Evolutionary conservation across 2,329 filamentous ascomycete genomes (phyloP), one percentile per base, ranked within the genome.

Genomic region (Harringtonia aguacate): DNA sequence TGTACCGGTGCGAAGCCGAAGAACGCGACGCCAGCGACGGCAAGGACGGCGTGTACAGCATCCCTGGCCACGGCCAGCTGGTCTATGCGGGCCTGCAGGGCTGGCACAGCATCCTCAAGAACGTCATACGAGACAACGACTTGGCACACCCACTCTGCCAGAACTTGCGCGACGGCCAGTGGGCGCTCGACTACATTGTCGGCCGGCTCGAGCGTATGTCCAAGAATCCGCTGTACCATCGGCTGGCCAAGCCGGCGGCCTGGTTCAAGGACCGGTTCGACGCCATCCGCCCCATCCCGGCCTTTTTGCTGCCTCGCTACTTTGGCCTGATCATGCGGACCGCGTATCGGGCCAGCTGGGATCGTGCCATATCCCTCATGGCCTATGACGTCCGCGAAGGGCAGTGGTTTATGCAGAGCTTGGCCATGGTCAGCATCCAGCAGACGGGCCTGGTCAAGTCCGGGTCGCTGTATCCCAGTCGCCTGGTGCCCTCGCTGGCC

Each of bases 1-100:
- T 98, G 34, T 98, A 97, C 63, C 79, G 87, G 47, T 94, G 86
- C 52, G 89, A 97, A 48, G 79, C 87, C 4, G 92, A 98, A 61
- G 94, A 79, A 62, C 76, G 78, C 39, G 87, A 92, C 53, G 78
- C 76, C 8, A 95, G 84, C 50, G 75, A 73, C 41, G 86, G 87
- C 4, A 73, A 76, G 47, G 86, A 95, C 58, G 90, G 92, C n/a
- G 81, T 81, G 9, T 98, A 97, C 64, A 76, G 81, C 42, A 83
- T 98, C 50, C 92, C 92, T 2, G 81, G 81, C 1, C 71, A 88
- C 57, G 90, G 89, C 3, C 79, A 84, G 47, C 73, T 95, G 35
- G 86, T 95, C 3, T 98, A 97, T 61, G 90, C 90, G 48, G 92
- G 92, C 48, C 72, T 98, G n/a, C 92, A 98, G 61, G 94, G 94